Percentiles rank a stretch among this genome's conserved stretches.
Evolutionary conservation across 352 stramenopile genomes (phyloP).

Genomic region (Saprolegnia diclina): DNA sequence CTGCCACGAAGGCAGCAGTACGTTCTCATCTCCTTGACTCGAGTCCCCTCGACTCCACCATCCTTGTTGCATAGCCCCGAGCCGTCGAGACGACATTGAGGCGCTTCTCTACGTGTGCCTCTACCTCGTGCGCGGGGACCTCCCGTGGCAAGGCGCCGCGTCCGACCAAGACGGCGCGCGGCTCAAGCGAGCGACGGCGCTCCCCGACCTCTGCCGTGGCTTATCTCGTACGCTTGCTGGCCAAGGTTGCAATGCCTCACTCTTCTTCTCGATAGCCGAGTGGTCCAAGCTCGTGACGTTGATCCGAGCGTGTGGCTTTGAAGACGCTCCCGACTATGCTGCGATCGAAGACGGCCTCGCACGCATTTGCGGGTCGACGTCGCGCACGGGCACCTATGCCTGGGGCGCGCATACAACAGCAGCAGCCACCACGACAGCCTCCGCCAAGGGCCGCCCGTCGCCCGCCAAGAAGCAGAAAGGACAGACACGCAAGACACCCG

Average conservation of each 20-base stretch:
- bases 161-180: conserved; percentile 67
- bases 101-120: conserved; percentile 85
- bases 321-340: conserved; percentile 72
- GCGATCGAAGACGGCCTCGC: conserved; percentile 38
- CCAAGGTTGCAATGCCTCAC: conserved; percentile 10
- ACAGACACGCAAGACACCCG: background rate
- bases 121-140: conserved; percentile 75
- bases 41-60: background rate
- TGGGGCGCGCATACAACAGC: background rate
- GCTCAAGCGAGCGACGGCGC: conserved; percentile 50
- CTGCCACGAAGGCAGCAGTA: conserved; percentile 80
- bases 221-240: conserved; percentile 35
- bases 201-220: conserved; percentile 50
- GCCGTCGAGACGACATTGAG: conserved; percentile 89
- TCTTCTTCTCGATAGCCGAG: conserved; percentile 12
- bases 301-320: conserved; percentile 55
- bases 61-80: conserved; percentile 42
- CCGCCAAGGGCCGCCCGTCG: background rate
- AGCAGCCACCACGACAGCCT: too few relatives aligned
- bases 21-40: conserved; percentile 26
- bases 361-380: conserved; percentile 3
- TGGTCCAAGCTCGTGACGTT: conserved; percentile 57
- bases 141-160: conserved; percentile 58
- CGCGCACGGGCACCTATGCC: conserved; percentile 1
- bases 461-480: conserved; percentile 39